These are phyloP conservation scores for Phlebopus sp. DNA, from an alignment of 1,284 basidiomycete species.

Conservation along the genomic window DNA sequence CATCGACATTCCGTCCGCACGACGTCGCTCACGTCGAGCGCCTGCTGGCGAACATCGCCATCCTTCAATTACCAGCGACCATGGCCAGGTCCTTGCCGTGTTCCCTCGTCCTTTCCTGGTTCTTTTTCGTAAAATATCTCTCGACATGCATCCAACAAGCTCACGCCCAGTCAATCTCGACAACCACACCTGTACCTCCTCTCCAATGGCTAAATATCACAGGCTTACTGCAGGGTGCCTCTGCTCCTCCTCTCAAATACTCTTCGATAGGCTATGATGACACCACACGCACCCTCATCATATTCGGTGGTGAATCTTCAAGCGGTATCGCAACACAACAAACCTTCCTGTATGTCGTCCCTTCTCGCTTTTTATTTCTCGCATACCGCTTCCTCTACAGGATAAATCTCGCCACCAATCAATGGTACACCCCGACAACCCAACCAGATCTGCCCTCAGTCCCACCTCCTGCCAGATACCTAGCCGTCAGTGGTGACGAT, in stretches of 20 bases:
- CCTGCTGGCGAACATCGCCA: slow-evolving; percentile 9
- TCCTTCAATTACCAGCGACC: not conserved
- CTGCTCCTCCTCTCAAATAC: slow-evolving; percentile 65
- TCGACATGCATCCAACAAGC: slow-evolving; percentile 7
- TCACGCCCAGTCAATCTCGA: slow-evolving; percentile 31
- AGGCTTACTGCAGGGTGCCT: slow-evolving; percentile 46
- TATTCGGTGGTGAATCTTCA: slow-evolving; percentile 74
- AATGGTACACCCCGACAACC: slow-evolving; percentile 58
- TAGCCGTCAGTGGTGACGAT: slow-evolving; percentile 61
- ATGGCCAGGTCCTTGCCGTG: slow-evolving; percentile 8
- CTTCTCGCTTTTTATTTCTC: not conserved
- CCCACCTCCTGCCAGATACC: slow-evolving; percentile 60
- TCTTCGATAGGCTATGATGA: slow-evolving; percentile 67
- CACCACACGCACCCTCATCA: slow-evolving; percentile 52
- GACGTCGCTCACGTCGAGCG: slow-evolving; percentile 11
- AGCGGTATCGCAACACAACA: slow-evolving; percentile 58
- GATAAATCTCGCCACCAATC: slow-evolving; percentile 55
- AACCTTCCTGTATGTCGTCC: slow-evolving; percentile 60
- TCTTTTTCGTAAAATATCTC: slow-evolving; percentile 10
- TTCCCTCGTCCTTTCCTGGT: not conserved
- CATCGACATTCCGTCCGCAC: slow-evolving; percentile 2
- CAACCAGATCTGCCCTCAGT: slow-evolving; percentile 41
- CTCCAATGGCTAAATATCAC: slow-evolving; percentile 76
- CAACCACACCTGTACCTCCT: slow-evolving; percentile 44
- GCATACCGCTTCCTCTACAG: slow-evolving; percentile 33